Base-by-base conservation (phyloP, 2,329 filamentous ascomycete species). In the Colletotrichum echinochloae region DNA sequence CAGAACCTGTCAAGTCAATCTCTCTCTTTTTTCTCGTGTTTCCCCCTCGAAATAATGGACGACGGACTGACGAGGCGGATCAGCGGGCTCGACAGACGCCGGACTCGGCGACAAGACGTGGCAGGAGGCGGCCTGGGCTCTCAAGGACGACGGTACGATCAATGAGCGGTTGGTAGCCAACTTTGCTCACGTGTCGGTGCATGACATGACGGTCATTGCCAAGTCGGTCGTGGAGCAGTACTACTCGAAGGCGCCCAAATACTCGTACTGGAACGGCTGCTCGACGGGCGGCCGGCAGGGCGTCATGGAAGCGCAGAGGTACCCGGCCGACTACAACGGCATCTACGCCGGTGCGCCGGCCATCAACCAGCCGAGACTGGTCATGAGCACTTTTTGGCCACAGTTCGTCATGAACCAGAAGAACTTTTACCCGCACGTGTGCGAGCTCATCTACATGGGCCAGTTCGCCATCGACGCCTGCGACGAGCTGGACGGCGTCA, bases 251-350 rank as follows among this genome's bases (percentile, higher is more conserved):
- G 79, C 82, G 5, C 77, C 80, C 1, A 76, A 79, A 1, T 85
- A 82, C 71, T 83, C 81, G 1, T 88, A 88, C 76, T 88, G 83
- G 75, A 78, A 79, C 18, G 87, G 87, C 18, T 89, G 87, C 73
- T 87, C 85, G 2, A 87, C 84, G 0, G 87, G 88, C 18, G 88
- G 88, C 1, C 79, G 88, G 2, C 87, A 90, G 76, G 88, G 87
- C 20, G 77, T 88, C 37, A 85, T 85, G 72, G 80, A 85, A 30
- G 83, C 85, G 0, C 84, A 89, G 73, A 76, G 81, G 20, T 88
- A 84, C 71, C 87, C 87, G 0, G 80, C 83, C 1, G 84, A 86
- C 49, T 89, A 88, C 62, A 84, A 89, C 57, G 87, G 87, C 2
- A 83, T 89, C 20, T 75, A 88, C 0, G 86, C 86, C 0, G 83